Conservation (phyloP, 2,329 filamentous ascomycete genomes). For the Pleoardoris graminearum region DNA sequence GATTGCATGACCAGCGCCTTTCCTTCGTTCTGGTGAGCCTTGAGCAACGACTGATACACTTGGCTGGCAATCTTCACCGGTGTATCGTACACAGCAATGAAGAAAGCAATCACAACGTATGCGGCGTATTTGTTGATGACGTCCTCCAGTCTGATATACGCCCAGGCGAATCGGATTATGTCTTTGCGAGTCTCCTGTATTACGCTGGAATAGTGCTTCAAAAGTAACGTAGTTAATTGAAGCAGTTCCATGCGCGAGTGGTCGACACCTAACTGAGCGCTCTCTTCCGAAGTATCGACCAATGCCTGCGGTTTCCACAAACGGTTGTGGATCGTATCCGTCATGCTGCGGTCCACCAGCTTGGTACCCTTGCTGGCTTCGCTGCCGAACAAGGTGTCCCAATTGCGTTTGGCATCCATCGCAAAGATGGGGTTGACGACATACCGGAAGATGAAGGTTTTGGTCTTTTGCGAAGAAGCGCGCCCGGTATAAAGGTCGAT, state of each 20-base stretch:
- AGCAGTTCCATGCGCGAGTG: slow-evolving; percentile 95
- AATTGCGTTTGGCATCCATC: slow-evolving; percentile 90
- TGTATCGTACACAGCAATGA: slow-evolving; percentile 95
- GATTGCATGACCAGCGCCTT: slow-evolving; percentile 90
- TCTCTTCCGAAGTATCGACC: slow-evolving; percentile 80
- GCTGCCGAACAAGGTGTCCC: slow-evolving; percentile 59
- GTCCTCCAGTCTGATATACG: slow-evolving; percentile 92
- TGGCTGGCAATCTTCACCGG: slow-evolving; percentile 94
- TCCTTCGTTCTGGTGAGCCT: slow-evolving; percentile 94
- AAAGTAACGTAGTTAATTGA: slow-evolving; percentile 89
- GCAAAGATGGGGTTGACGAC: slow-evolving; percentile 95
- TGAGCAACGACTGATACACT: slow-evolving; percentile 87
- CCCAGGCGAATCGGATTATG: slow-evolving; percentile 99
- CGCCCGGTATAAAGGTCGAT: slow-evolving; percentile 84
- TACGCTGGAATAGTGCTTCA: slow-evolving; percentile 90
- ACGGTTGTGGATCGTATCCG: slow-evolving; percentile 86
- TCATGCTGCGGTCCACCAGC: slow-evolving; percentile 83
- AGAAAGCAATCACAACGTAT: slow-evolving; percentile 96
- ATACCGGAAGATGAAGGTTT: slow-evolving; percentile 88
- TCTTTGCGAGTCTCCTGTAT: slow-evolving; percentile 93
- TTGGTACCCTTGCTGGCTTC: slow-evolving; percentile 63
- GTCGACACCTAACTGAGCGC: slow-evolving; percentile 82
- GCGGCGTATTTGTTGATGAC: slow-evolving; percentile 99
- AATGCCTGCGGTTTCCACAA: slow-evolving; percentile 87
- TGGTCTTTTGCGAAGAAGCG: slow-evolving; percentile 80